Percentiles rank a stretch among this genome's conserved stretches.
These are phyloP conservation scores for Eutrema japonicum DNA, from an alignment of 345 rosid species.

Conservation along the genomic window DNA sequence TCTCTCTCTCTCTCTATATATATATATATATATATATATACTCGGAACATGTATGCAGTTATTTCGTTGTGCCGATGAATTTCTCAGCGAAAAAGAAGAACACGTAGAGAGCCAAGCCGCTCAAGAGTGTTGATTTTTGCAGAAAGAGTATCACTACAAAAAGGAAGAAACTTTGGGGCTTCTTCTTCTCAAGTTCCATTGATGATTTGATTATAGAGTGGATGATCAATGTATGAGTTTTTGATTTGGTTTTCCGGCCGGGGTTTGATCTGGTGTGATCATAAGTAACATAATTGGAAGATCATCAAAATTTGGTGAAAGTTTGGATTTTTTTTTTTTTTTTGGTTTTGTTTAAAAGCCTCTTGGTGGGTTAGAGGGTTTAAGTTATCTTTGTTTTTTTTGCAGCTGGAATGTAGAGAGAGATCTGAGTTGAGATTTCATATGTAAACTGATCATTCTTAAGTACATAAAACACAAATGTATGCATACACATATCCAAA, in stretches of 20 bases:
- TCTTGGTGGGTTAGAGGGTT: slow-evolving; percentile 34
- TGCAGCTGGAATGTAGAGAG: slow-evolving; percentile 1
- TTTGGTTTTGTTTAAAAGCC: background rate
- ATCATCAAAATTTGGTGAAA: slow-evolving; percentile 32
- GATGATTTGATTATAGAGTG: slow-evolving; percentile 31
- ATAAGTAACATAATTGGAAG: slow-evolving; percentile 31
- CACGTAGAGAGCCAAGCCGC: slow-evolving; percentile 19
- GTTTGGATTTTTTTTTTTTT: background rate
- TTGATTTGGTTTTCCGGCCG: background rate
- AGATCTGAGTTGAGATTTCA: slow-evolving; percentile 20
- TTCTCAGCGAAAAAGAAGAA: slow-evolving; percentile 17
- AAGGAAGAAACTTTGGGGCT: slow-evolving; percentile 13
- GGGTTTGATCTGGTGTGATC: slow-evolving; percentile 29
- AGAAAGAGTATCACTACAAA: slow-evolving; percentile 2
- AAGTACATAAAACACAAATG: slow-evolving; percentile 30
- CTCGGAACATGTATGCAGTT: slow-evolving; percentile 24
- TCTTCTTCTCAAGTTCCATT: slow-evolving; percentile 38
- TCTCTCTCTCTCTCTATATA: background rate
- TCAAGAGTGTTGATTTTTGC: slow-evolving; percentile 33
- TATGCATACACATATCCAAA: slow-evolving; percentile 25
- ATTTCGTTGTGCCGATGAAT: slow-evolving; percentile 20
- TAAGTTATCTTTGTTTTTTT: background rate
- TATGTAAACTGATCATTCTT: slow-evolving; percentile 20
- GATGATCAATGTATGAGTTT: slow-evolving; percentile 38
- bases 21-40: slow-evolving; percentile 19